Conservation (phyloP, 768 basidiomycete genomes). For the Favolaschia claudopus region DNA sequence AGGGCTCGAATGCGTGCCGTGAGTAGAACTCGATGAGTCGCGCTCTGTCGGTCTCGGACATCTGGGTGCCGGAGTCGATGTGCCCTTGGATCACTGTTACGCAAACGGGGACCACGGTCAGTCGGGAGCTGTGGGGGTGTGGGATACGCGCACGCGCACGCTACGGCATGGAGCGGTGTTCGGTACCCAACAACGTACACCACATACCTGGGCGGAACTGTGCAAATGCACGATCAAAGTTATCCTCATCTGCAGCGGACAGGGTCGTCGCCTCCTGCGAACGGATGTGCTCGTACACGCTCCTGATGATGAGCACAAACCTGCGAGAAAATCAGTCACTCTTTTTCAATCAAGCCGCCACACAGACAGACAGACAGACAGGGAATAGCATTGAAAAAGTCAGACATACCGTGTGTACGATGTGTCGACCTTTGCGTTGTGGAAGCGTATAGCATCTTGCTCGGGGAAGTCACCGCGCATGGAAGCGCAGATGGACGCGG, state of each 20-base stretch:
- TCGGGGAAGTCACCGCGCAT: slow-evolving; percentile 29
- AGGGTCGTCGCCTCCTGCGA: neutral
- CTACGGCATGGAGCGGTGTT: no score
- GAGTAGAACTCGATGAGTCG: slow-evolving; percentile 1
- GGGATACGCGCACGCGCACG: no score
- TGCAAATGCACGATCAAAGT: neutral
- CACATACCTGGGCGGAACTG: neutral
- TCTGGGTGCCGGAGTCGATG: no score
- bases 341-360: no score
- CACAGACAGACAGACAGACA: no score
- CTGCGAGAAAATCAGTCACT: neutral
- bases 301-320: neutral
- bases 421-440: slow-evolving; percentile 29
- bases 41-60: neutral
- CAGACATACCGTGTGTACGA: slow-evolving; percentile 35
- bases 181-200: neutral
- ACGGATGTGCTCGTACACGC: neutral
- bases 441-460: slow-evolving; percentile 28
- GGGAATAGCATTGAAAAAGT: no score
- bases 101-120: no score
- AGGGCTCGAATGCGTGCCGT: slow-evolving; percentile 1
- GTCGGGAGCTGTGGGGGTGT: no score
- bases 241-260: neutral
- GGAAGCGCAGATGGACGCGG: slow-evolving; percentile 31
- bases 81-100: no score